Base-by-base conservation (phyloP, 1,284 basidiomycete species). In the Microbotryomycetes sp. region DNA sequence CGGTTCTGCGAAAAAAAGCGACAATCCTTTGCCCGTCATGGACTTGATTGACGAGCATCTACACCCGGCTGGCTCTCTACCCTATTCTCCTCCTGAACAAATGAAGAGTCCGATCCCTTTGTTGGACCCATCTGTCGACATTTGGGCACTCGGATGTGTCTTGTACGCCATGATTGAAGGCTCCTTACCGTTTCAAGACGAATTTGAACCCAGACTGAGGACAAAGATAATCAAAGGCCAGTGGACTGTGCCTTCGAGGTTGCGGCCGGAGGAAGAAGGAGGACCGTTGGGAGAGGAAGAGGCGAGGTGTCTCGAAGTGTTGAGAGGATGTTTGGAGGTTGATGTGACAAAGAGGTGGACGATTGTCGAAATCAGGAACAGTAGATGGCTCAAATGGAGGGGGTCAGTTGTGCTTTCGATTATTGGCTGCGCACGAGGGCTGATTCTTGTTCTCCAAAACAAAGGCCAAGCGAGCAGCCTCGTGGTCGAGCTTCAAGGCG, bases 131-230 rank as follows among this genome's bases (percentile, higher is more conserved):
- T n/a, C 74, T 70, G 31, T 73, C 70, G 92, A 97, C 69, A 85
- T 96, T 31, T 97, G 92, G 92, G 91, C 92, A 0, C 76, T 94
- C 2, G 92, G 92, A 0, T 85, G 92, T 55, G 81, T 94, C 69
- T 81, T 96, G 0, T 89, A 91, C 71, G 84, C 86, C 4, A 79
- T 96, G 3, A 79, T 96, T 29, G 85, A 85, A 0, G 90, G 89
- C 2, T 79, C 80, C 29, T 78, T 96, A 3, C 92, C 92, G 0
- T 96, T 96, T 73, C 77, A 74, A 29, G 92, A 97, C 75, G 78
- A 85, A 0, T 97, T 89, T 72, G 92, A 96, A 73, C 91, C 90
- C 1, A 79, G 92, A 51, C 76, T 96, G 64, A 87, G 89, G 64
- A 86, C 91, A 82, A 93, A 93, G 77, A 93, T 97, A 60, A 73